A percentile compares a stretch with the other conserved stretches of the same genome.
Evolutionary conservation across 2,329 filamentous ascomycete species (phyloP).

Genomic region (Cladobotryum protrusum): DNA sequence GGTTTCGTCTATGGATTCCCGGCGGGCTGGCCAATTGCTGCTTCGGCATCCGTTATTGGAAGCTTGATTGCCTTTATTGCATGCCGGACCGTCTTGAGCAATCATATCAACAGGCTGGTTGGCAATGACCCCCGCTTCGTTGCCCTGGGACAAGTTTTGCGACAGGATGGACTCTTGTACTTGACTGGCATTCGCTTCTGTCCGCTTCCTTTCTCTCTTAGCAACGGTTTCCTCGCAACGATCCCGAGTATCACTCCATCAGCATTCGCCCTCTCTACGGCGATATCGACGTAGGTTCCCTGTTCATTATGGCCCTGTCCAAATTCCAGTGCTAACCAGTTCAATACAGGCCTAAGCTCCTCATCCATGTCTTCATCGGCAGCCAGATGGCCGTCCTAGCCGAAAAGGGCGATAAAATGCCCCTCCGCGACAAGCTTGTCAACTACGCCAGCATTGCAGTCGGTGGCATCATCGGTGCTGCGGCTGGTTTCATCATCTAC

Average conservation of each 20-base stretch:
- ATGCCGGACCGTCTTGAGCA: slow-evolving; percentile 70
- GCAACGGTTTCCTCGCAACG: slow-evolving; percentile 90
- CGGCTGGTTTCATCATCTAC: slow-evolving; percentile 83
- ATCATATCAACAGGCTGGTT: slow-evolving; percentile 73
- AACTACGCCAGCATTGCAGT: slow-evolving; percentile 78
- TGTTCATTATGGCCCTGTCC: not conserved
- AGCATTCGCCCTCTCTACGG: slow-evolving; percentile 75
- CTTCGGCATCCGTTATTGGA: slow-evolving; percentile 70
- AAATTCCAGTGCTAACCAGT: not conserved
- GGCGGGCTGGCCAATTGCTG: slow-evolving; percentile 74
- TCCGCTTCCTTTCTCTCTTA: slow-evolving; percentile 85
- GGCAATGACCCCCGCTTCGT: slow-evolving; percentile 81
- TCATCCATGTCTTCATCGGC: slow-evolving; percentile 91
- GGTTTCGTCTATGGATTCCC: slow-evolving; percentile 53
- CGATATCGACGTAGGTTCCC: slow-evolving; percentile 54
- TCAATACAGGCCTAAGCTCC: slow-evolving; percentile 63
- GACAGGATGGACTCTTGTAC: slow-evolving; percentile 82
- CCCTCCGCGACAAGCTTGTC: slow-evolving; percentile 65
- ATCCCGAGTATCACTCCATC: slow-evolving; percentile 78
- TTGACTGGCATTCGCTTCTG: slow-evolving; percentile 89
- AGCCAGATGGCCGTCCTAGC: slow-evolving; percentile 74
- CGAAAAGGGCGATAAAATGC: slow-evolving; percentile 81
- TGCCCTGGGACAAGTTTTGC: slow-evolving; percentile 79
- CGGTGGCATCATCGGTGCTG: slow-evolving; percentile 63
- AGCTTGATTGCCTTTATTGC: slow-evolving; percentile 74